A percentile compares a stretch with the other conserved stretches of the same genome.
Evolutionary conservation across 2,329 filamentous ascomycete genomes (phyloP).

Genomic region (Beauveria medogensis): DNA sequence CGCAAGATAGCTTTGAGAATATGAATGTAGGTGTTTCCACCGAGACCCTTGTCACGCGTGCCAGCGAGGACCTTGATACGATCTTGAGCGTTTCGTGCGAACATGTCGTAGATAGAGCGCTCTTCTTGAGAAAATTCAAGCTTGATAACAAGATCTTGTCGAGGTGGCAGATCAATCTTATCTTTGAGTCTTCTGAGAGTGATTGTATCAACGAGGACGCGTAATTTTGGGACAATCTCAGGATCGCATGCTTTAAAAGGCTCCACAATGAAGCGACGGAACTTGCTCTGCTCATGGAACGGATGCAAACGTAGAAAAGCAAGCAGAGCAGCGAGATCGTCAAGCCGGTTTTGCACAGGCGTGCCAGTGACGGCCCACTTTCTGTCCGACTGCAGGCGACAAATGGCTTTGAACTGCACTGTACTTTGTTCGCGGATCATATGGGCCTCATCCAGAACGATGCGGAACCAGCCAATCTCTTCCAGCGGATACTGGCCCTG

Average conservation of each 20-base stretch:
- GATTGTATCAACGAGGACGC: slow-evolving; percentile 87
- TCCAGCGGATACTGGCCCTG: slow-evolving; percentile 57
- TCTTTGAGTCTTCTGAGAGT: slow-evolving; percentile 88
- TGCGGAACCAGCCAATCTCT: slow-evolving; percentile 82
- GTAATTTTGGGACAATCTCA: slow-evolving; percentile 74
- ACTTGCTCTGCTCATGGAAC: slow-evolving; percentile 71
- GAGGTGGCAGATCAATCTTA: slow-evolving; percentile 71
- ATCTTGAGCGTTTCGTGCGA: slow-evolving; percentile 71
- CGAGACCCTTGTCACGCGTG: slow-evolving; percentile 51
- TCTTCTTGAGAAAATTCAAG: slow-evolving; percentile 73
- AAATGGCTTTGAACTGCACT: slow-evolving; percentile 76
- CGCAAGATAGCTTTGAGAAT: slow-evolving; percentile 87
- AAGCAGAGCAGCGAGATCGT: slow-evolving; percentile 80
- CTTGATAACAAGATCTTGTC: slow-evolving; percentile 63
- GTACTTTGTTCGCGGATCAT: slow-evolving; percentile 83
- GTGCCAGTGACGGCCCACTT: slow-evolving; percentile 98
- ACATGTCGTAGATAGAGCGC: slow-evolving; percentile 71
- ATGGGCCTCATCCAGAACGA: slow-evolving; percentile 91
- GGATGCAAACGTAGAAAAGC: slow-evolving; percentile 78
- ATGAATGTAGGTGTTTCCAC: slow-evolving; percentile 85
- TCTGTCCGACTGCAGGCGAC: slow-evolving; percentile 67
- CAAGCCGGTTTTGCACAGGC: slow-evolving; percentile 86
- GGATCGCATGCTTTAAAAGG: slow-evolving; percentile 85
- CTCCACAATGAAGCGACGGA: slow-evolving; percentile 69
- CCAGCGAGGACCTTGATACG: slow-evolving; percentile 68